Percentiles rank a stretch among this genome's conserved stretches.
phyloP scores from a whole-genome alignment of 106 monocot species.

The Dioscorea alata region DNA sequence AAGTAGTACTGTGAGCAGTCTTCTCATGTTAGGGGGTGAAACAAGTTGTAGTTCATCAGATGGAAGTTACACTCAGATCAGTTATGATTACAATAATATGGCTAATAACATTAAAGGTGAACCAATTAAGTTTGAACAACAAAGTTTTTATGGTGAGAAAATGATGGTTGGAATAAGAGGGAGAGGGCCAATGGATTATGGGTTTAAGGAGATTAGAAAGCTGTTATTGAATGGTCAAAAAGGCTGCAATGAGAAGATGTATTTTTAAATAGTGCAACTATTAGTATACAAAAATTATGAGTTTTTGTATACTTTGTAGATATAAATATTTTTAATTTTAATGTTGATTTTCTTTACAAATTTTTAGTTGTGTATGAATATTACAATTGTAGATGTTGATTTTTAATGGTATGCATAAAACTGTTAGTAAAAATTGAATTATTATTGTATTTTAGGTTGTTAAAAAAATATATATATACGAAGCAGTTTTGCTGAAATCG shows the following conservation, averaged over 20 bases:
- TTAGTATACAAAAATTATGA: too few species aligned
- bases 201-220: slow-evolving; percentile 32
- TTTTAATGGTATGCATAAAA: too few species aligned
- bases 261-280: too few species aligned
- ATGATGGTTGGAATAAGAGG: not conserved
- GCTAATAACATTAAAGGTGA: not conserved
- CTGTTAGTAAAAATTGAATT: too few species aligned
- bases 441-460: too few species aligned
- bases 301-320: too few species aligned
- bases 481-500: too few species aligned
- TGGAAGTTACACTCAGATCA: slow-evolving; percentile 18
- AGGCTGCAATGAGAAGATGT: not conserved
- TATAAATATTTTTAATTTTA: too few species aligned
- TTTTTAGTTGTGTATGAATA: too few species aligned
- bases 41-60: slow-evolving; percentile 36
- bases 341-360: too few species aligned
- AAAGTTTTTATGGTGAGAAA: slow-evolving; percentile 6
- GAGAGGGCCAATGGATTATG: slow-evolving; percentile 21
- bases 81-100: slow-evolving; percentile 15
- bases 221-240: slow-evolving; percentile 9
- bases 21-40: slow-evolving; percentile 37
- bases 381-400: too few species aligned
- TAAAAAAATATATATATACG: too few species aligned
- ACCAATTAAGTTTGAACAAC: slow-evolving; percentile 10
- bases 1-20: slow-evolving; percentile 7